Evolutionary conservation across 2,329 filamentous ascomycete species (phyloP).

Genomic region (Penicillium nordicum): DNA sequence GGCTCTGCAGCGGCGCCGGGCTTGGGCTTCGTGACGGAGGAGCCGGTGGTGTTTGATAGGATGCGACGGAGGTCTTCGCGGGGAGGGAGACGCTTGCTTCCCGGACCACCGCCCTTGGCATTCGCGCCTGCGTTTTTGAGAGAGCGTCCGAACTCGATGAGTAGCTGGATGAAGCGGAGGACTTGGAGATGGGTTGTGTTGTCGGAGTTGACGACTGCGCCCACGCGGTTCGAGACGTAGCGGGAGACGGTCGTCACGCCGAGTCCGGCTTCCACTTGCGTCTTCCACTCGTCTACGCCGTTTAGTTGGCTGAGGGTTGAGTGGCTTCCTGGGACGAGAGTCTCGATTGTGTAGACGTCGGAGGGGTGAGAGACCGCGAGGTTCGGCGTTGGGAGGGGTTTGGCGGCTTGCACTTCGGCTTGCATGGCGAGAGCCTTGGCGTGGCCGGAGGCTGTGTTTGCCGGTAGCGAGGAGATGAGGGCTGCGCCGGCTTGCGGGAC

Average conservation of each 20-base stretch:
- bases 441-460: conserved; percentile 30
- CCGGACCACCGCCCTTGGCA: conserved; percentile 27
- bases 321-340: conserved; percentile 41
- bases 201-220: conserved; percentile 36
- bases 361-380: conserved; percentile 42
- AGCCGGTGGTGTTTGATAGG: conserved; percentile 31
- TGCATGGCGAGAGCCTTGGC: conserved; percentile 37
- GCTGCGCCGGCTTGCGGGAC: conserved; percentile 42
- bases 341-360: conserved; percentile 46
- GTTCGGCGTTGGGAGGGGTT: conserved; percentile 46
- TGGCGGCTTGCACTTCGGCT: conserved; percentile 45
- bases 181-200: conserved; percentile 44
- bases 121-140: conserved; percentile 31
- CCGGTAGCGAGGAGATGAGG: conserved; percentile 43
- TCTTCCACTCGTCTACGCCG: conserved; percentile 43
- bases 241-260: conserved; percentile 41
- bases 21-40: conserved; percentile 6
- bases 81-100: conserved; percentile 41
- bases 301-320: conserved; percentile 43
- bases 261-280: conserved; percentile 34
- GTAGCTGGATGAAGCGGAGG: conserved; percentile 44
- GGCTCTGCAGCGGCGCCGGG: conserved; percentile 19
- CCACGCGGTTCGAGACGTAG: conserved; percentile 45
- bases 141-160: conserved; percentile 42
- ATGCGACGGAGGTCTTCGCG: conserved; percentile 41